These are phyloP conservation scores for Rubroshorea leprosula DNA, from an alignment of 345 rosid species.

Conservation along the genomic window DNA sequence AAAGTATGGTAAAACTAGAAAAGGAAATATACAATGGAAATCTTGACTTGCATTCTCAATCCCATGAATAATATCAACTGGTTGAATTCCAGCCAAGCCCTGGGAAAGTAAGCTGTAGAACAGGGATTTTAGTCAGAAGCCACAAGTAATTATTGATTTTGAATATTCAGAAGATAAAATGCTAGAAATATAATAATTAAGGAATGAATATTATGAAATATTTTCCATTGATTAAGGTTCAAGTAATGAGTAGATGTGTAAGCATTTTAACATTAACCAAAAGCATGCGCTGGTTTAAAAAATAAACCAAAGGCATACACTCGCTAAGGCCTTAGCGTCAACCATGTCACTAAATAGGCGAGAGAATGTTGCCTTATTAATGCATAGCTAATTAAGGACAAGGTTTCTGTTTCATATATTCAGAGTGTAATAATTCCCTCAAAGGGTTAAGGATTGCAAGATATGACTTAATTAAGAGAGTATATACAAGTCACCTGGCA, in stretches of 20 bases:
- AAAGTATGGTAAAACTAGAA: not conserved
- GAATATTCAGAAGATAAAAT: not conserved
- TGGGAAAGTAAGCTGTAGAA: slow-evolving; percentile 34
- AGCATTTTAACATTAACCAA: no score
- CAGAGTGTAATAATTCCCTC: not conserved
- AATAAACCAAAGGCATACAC: no score
- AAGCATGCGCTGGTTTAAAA: no score
- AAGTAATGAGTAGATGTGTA: not conserved
- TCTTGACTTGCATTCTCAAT: slow-evolving; percentile 39
- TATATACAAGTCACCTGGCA: slow-evolving; percentile 28
- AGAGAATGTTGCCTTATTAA: not conserved
- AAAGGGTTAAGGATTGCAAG: not conserved
- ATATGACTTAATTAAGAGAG: not conserved
- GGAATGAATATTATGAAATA: not conserved
- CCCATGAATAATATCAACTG: slow-evolving; percentile 39
- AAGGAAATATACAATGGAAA: not conserved
- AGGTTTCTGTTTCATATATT: not conserved
- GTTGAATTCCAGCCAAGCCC: slow-evolving; percentile 59
- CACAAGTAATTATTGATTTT: not conserved
- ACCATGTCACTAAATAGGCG: no score
- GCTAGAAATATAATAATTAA: not conserved
- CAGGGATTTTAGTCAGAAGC: not conserved
- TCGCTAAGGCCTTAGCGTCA: no score
- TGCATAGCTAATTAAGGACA: no score
- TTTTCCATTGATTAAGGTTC: not conserved